These are phyloP conservation scores for Aphanocladium album DNA, from an alignment of 2,329 filamentous ascomycete species.

Conservation along the genomic window DNA sequence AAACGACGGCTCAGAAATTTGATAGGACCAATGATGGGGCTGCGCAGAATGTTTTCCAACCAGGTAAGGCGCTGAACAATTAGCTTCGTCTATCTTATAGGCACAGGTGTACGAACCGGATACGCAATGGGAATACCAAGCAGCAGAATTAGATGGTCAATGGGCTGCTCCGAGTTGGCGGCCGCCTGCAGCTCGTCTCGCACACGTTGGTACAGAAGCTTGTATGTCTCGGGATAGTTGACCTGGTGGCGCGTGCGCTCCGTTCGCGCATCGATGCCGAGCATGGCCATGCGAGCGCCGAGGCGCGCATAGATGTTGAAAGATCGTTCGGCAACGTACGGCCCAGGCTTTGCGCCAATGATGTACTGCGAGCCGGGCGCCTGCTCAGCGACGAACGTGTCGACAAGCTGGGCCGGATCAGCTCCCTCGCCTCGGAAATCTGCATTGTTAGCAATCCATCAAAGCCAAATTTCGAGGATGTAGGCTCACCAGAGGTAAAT, in stretches of 20 bases:
- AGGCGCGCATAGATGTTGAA: constrained; percentile 82
- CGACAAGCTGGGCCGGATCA: constrained; percentile 67
- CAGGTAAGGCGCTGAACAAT: constrained; percentile 70
- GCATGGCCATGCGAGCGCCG: constrained; percentile 74
- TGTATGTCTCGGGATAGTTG: constrained; percentile 90
- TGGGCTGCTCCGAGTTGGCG: constrained; percentile 64
- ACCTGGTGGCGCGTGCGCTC: constrained; percentile 91
- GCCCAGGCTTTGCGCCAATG: constrained; percentile 68
- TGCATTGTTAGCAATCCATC: constrained; percentile 25
- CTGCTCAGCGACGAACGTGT: constrained; percentile 63
- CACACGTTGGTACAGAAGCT: constrained; percentile 73
- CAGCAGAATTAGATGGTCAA: constrained; percentile 82
- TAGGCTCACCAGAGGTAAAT: constrained; percentile 64
- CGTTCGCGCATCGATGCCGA: constrained; percentile 88
- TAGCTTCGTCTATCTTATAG: background rate
- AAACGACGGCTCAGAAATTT: constrained; percentile 89
- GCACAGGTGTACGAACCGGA: constrained; percentile 47
- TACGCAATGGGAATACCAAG: constrained; percentile 85
- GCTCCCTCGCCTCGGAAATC: constrained; percentile 41
- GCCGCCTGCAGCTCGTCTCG: constrained; percentile 66
- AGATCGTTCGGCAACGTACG: constrained; percentile 85
- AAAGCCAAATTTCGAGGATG: no score
- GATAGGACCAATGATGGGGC: constrained; percentile 80
- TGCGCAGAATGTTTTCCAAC: constrained; percentile 87
- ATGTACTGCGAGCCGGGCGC: constrained; percentile 68